Conservation (phyloP, 768 basidiomycete genomes). For the Vishniacozyma victoriae region DNA sequence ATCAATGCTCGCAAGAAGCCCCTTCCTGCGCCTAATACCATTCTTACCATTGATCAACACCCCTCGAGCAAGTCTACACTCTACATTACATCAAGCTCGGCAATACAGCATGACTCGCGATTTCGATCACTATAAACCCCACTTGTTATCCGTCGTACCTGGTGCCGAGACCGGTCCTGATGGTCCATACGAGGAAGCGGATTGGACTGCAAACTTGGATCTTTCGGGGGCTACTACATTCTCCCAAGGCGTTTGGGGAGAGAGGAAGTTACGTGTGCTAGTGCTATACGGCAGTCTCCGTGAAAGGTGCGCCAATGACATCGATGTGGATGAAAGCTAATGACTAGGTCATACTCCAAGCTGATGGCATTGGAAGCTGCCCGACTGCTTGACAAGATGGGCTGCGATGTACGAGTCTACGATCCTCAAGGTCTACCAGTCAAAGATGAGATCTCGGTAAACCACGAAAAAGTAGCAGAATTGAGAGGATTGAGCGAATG, state of each 20-base stretch:
- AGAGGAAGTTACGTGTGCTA: slow-evolving; percentile 25
- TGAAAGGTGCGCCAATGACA: slow-evolving; percentile 26
- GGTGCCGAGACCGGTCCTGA: neutral
- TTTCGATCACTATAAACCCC: neutral
- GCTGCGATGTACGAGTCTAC: slow-evolving; percentile 43
- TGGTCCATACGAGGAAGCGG: slow-evolving; percentile 6
- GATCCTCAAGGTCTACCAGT: slow-evolving; percentile 35
- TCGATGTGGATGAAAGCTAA: neutral
- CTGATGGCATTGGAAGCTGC: slow-evolving; percentile 45
- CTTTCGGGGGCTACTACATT: slow-evolving; percentile 28
- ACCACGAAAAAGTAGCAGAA: slow-evolving; percentile 39
- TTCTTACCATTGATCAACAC: too few relatives aligned
- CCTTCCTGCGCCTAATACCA: too few relatives aligned
- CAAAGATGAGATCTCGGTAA: slow-evolving; percentile 29
- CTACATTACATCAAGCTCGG: too few relatives aligned
- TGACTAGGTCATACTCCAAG: slow-evolving; percentile 43
- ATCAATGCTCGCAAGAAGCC: too few relatives aligned
- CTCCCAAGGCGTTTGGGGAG: neutral
- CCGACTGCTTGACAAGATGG: slow-evolving; percentile 34
- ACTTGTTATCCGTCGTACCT: neutral
- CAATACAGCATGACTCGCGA: too few relatives aligned
- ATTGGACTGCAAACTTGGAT: slow-evolving; percentile 38
- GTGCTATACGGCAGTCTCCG: slow-evolving; percentile 45
- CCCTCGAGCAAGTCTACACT: too few relatives aligned
- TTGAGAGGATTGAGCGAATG: slow-evolving; percentile 29